Conservation (phyloP, 2,329 filamentous ascomycete genomes). For the Lachnellula hyalina region DNA sequence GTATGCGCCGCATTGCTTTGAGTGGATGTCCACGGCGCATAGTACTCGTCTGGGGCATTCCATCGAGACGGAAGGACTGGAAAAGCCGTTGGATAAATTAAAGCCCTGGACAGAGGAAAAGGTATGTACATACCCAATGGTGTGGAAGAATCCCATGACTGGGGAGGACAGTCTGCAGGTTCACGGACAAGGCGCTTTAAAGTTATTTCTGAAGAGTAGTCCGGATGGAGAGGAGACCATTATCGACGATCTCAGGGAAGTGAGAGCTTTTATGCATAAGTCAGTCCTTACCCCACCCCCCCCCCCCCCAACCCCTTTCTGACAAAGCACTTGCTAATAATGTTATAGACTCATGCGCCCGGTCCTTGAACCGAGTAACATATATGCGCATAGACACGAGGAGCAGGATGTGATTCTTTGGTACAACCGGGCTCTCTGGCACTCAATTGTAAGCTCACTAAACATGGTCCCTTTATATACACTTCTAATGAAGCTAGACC, state of each 20-base stretch:
- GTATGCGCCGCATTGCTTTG: slow-evolving; percentile 34
- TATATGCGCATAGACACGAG: slow-evolving; percentile 34
- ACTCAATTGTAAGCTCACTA: slow-evolving; percentile 32
- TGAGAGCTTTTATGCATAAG: slow-evolving; percentile 31
- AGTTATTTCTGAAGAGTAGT: slow-evolving; percentile 31
- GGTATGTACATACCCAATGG: slow-evolving; percentile 34
- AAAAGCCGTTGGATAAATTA: slow-evolving; percentile 30
- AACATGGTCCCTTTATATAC: background rate
- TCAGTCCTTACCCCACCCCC: slow-evolving; percentile 14
- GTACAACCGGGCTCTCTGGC: slow-evolving; percentile 37
- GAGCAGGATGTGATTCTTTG: slow-evolving; percentile 36
- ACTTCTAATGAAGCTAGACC: slow-evolving; percentile 8
- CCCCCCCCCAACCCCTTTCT: too few species aligned
- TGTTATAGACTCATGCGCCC: slow-evolving; percentile 32
- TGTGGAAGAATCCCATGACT: slow-evolving; percentile 35
- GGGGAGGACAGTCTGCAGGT: slow-evolving; percentile 29
- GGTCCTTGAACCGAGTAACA: slow-evolving; percentile 30
- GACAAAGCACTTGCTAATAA: background rate
- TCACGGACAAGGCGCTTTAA: slow-evolving; percentile 33
- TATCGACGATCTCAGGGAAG: slow-evolving; percentile 28
- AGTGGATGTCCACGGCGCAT: slow-evolving; percentile 34
- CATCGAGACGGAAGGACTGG: slow-evolving; percentile 23
- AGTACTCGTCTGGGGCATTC: slow-evolving; percentile 32
- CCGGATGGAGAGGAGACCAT: slow-evolving; percentile 23
- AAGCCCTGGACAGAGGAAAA: slow-evolving; percentile 29